Evolutionary conservation across 805 yeast species (phyloP), one percentile per base, ranked within the genome.

Genomic region (Soucietia sequanensis): DNA sequence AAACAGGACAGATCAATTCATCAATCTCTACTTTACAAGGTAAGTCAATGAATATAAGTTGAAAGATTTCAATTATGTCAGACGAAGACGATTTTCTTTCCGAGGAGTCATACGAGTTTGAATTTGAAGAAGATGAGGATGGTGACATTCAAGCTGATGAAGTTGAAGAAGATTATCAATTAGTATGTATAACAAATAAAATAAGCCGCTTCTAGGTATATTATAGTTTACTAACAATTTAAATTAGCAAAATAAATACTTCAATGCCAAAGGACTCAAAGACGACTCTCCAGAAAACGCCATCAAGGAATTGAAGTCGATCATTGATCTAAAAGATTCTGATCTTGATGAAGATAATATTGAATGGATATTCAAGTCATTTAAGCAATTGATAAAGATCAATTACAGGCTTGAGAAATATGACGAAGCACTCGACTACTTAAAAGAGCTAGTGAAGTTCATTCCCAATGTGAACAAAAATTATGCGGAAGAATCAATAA

Each of bases 61-160:
- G n/a, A n/a, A n/a, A n/a, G n/a, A n/a, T n/a, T n/a, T n/a, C n/a
- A n/a, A n/a, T n/a, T n/a, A 62, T 63, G 66, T 61, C 68, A 9
- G 65, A 64, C 33, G 67, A 62, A 21, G 61, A 56, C 16, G 65
- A 58, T 16, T 63, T 43, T 42, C 45, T 50, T 32, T 62, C 65
- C 1, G 68, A 65, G 33, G 71, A 65, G 38, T 63, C 68, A 16
- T 65, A 63, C 35, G 70, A 65, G 34, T 64, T 64, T 33, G 71
- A 65, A 36, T 64, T 65, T 30, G 68, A 63, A 29, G 52, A 50
- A 20, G 61, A 55, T 8, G 56, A 57, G n/a, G 63, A 54, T 8
- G 65, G 54, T 14, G 60, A 54, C 6, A 41, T 39, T 17, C 53
- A 50, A 21, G 61, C 50, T 12, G 48, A 47, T 5, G 61, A 53